phyloP scores from a whole-genome alignment of 1,284 basidiomycete genomes.

The Leccinum colubrinum region DNA sequence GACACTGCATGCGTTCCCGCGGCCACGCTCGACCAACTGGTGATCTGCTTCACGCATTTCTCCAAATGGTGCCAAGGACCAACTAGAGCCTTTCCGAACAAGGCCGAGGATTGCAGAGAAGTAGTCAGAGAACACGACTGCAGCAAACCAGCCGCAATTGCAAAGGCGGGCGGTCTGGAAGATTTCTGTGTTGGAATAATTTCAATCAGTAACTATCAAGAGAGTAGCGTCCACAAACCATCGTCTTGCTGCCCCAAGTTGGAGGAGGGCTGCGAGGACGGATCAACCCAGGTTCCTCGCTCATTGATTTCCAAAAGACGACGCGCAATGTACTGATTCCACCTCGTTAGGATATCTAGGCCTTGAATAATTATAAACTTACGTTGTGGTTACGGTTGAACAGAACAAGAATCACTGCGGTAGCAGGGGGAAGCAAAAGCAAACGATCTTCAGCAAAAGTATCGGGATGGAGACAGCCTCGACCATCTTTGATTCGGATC shows the following conservation, averaged over 20 bases:
- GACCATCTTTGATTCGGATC: slow-evolving; percentile 56
- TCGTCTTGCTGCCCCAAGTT: slow-evolving; percentile 65
- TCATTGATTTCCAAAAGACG: slow-evolving; percentile 81
- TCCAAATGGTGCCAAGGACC: slow-evolving; percentile 69
- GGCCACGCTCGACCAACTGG: slow-evolving; percentile 66
- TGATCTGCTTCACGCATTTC: slow-evolving; percentile 63
- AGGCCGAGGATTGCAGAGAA: slow-evolving; percentile 74
- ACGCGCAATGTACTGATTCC: slow-evolving; percentile 68
- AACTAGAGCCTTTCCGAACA: slow-evolving; percentile 64
- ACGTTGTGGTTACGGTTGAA: slow-evolving; percentile 90
- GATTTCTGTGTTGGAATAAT: slow-evolving; percentile 44
- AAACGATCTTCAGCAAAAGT: slow-evolving; percentile 76
- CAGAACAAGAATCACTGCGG: slow-evolving; percentile 69
- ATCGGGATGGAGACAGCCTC: slow-evolving; percentile 67
- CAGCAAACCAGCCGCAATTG: slow-evolving; percentile 77
- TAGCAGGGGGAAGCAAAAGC: slow-evolving; percentile 77
- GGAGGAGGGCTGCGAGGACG: slow-evolving; percentile 38
- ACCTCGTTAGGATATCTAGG: background rate
- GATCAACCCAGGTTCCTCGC: slow-evolving; percentile 55
- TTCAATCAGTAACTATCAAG: background rate
- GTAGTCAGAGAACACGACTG: slow-evolving; percentile 74
- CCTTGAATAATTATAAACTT: slow-evolving; percentile 23
- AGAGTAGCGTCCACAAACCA: slow-evolving; percentile 15
- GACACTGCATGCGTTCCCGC: slow-evolving; percentile 74
- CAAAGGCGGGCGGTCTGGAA: slow-evolving; percentile 78